phyloP scores from a whole-genome alignment of 768 basidiomycete species.

The Psilocybe cyanescens region DNA sequence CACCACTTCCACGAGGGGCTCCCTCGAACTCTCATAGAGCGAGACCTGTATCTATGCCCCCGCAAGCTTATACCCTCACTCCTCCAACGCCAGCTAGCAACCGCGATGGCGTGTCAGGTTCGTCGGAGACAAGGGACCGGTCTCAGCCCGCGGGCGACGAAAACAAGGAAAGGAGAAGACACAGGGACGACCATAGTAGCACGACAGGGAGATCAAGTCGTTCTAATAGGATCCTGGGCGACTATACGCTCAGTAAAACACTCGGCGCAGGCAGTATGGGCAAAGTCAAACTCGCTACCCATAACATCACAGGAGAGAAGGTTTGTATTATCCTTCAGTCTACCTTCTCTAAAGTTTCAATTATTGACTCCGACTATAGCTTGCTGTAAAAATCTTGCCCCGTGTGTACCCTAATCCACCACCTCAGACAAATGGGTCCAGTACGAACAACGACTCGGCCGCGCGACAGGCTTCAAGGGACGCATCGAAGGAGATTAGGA shows the following conservation, averaged over 20 bases:
- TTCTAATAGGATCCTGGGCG: constrained; percentile 75
- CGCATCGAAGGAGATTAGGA: constrained; percentile 94
- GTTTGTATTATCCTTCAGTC: constrained; percentile 47
- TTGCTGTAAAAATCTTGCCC: constrained; percentile 99
- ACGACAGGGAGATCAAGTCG: constrained; percentile 36
- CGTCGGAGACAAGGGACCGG: constrained; percentile 38
- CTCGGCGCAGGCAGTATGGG: constrained; percentile 99
- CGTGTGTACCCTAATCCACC: constrained; percentile 72
- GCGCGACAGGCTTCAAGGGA: constrained; percentile 88
- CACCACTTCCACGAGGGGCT: constrained; percentile 31
- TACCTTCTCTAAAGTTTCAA: constrained; percentile 8
- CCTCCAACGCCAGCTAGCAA: constrained; percentile 14
- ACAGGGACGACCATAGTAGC: constrained; percentile 31
- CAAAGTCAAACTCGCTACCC: constrained; percentile 95
- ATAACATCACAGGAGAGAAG: constrained; percentile 90
- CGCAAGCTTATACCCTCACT: constrained; percentile 47
- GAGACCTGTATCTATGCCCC: constrained; percentile 78
- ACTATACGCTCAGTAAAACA: constrained; percentile 96
- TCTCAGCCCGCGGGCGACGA: constrained; percentile 31
- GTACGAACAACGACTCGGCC: constrained; percentile 50
- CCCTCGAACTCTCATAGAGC: constrained; percentile 46
- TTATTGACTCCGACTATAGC: constrained; percentile 45
- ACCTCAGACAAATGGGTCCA: constrained; percentile 43
- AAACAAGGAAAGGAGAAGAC: constrained; percentile 32
- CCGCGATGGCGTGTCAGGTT: constrained; percentile 25